phyloP scores from a whole-genome alignment of 371 early-diverging fungal genomes.

The Dinochytrium kinnereticum region DNA sequence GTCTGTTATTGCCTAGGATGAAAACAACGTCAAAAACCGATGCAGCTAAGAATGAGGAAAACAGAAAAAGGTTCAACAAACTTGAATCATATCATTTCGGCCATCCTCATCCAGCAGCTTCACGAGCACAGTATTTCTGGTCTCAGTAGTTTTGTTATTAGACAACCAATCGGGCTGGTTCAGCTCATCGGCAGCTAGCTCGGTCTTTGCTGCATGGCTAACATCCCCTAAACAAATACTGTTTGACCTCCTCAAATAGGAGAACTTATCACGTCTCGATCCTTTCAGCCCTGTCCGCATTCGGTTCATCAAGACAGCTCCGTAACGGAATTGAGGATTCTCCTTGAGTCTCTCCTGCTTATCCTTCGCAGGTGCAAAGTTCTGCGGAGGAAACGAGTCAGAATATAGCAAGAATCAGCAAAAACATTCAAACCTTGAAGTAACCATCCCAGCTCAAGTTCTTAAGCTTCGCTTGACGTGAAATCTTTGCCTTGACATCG shows the following conservation, averaged over 20 bases:
- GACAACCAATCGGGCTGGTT: conserved; percentile 13
- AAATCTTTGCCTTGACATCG: conserved; percentile 63
- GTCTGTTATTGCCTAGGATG: neutral
- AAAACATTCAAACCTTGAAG: conserved; percentile 49
- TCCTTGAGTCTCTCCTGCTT: conserved; percentile 50
- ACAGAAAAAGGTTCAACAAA: neutral
- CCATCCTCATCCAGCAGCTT: conserved; percentile 35
- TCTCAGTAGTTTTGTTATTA: conserved; percentile 20
- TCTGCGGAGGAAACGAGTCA: conserved; percentile 17
- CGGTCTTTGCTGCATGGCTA: conserved; percentile 1
- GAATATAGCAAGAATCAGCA: neutral
- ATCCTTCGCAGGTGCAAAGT: conserved; percentile 50
- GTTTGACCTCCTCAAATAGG: conserved; percentile 30
- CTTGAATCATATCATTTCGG: conserved; percentile 41
- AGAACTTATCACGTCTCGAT: neutral
- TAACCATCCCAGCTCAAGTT: conserved; percentile 73
- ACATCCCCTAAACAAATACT: conserved; percentile 38
- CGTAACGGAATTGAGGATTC: conserved; percentile 50
- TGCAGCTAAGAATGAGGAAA: conserved; percentile 20
- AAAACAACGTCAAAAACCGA: neutral
- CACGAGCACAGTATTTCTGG: conserved; percentile 43
- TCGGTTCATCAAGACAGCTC: conserved; percentile 43
- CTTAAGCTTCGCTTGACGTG: conserved; percentile 57
- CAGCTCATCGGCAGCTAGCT: conserved; percentile 4
- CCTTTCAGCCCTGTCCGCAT: conserved; percentile 32